Evolutionary conservation across 1,284 basidiomycete species (phyloP).

Genomic region (Mycena citricolor): DNA sequence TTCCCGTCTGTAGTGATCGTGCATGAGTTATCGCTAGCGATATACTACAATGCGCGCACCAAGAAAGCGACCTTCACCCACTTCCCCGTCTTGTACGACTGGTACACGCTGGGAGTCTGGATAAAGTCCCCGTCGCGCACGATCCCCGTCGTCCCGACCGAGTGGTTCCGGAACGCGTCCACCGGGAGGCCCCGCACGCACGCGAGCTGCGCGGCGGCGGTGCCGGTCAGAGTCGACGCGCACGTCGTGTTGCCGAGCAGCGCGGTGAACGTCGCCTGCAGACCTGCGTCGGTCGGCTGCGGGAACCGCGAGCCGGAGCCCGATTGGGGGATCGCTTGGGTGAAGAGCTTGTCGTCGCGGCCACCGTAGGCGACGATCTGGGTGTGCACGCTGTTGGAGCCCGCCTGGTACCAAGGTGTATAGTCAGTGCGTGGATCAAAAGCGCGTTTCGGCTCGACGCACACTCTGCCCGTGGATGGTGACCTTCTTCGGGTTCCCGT

Average conservation of each 20-base stretch:
- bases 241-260: slow-evolving; percentile 18
- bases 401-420: background rate
- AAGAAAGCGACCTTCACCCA: slow-evolving; percentile 17
- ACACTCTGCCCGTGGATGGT: slow-evolving; percentile 22
- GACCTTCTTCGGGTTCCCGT: slow-evolving; percentile 16
- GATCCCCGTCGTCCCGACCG: slow-evolving; percentile 10
- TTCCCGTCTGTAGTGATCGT: slow-evolving; percentile 8
- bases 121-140: slow-evolving; percentile 20
- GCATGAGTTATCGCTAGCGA: too few species aligned
- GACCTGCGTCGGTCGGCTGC: background rate
- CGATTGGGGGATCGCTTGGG: slow-evolving; percentile 18
- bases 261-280: slow-evolving; percentile 10
- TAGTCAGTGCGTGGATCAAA: background rate
- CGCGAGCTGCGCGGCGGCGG: slow-evolving; percentile 11
- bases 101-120: slow-evolving; percentile 4
- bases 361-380: slow-evolving; percentile 21
- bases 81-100: slow-evolving; percentile 14
- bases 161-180: slow-evolving; percentile 16
- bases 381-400: slow-evolving; percentile 16
- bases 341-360: slow-evolving; percentile 21
- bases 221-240: slow-evolving; percentile 8
- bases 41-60: too few species aligned
- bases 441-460: background rate
- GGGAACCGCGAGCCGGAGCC: slow-evolving; percentile 17
- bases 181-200: slow-evolving; percentile 17